A percentile compares a stretch with the other conserved stretches of the same genome.
phyloP scores from a whole-genome alignment of 495 filamentous ascomycete genomes.

The Pyronema domesticum region DNA sequence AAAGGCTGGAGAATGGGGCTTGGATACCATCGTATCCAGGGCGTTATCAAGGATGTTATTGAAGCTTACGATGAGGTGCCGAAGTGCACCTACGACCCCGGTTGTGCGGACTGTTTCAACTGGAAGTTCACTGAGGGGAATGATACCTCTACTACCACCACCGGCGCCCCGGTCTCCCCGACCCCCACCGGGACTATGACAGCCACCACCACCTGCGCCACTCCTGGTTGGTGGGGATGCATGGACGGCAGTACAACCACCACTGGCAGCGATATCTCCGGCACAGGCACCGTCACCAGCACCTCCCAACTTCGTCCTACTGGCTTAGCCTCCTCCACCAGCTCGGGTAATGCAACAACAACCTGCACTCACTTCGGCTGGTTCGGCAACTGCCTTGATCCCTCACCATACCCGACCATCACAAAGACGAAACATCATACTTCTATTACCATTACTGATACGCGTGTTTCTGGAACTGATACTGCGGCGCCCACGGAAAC shows the following conservation, averaged over 20 bases:
- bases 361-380: conserved; percentile 38
- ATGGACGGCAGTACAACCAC: conserved; percentile 36
- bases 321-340: no score
- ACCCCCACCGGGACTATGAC: conserved; percentile 32
- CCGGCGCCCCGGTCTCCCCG: conserved; percentile 33
- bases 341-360: conserved; percentile 5
- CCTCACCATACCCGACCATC: conserved; percentile 21
- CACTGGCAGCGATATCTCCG: conserved; percentile 27
- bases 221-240: conserved; percentile 57
- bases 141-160: conserved; percentile 55
- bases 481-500: conserved; percentile 25
- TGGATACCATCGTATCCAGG: conserved; percentile 67
- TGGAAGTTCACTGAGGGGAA: conserved; percentile 95
- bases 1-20: conserved; percentile 78
- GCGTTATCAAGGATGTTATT: conserved; percentile 71
- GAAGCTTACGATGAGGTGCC: conserved; percentile 62
- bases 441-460: conserved; percentile 23
- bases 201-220: conserved; percentile 37
- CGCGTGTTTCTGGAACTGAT: conserved; percentile 26
- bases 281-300: conserved; percentile 25
- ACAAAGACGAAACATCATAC: conserved; percentile 7
- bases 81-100: conserved; percentile 46
- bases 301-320: conserved; percentile 14
- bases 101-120: conserved; percentile 75
- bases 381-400: conserved; percentile 42